Base-by-base conservation (phyloP, 768 basidiomycete genomes). In the Kwoniella newhampshirensis region DNA sequence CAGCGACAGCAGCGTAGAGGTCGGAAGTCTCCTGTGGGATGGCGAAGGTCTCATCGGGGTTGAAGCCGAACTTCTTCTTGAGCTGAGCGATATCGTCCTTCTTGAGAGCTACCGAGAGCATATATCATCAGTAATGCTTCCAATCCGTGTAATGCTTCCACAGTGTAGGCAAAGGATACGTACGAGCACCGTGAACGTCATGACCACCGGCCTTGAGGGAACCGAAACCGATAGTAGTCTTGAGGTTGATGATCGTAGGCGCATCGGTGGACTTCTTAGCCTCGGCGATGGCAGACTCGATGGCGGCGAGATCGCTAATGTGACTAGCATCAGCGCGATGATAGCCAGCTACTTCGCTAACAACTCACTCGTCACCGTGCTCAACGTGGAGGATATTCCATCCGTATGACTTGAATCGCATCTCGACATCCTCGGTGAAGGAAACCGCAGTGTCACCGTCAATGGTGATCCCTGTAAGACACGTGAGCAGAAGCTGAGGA, bases 181-280 rank as follows among this genome's bases (percentile, higher is more conserved):
- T 73, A 92, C 89, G 91, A 78, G 91, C 76, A 65, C 93, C 92
- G 77, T 97, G 93, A 60, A 96, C 90, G 66, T 89, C 89, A 71
- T 94, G 91, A 8, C 91, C 91, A 60, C 93, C 93, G 77, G 91
- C 87, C 73, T 85, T 83, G 80, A 88, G 89, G 30, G 93, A 96
- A 60, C 93, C 93, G 73, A 82, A 96, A 37, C 93, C 93, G 61
- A 97, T 97, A 42, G 87, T 96, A 51, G 93, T 96, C 69, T 81
- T 84, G 54, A 94, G 79, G 59, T 85, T 82, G 77, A 96, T 88
- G 65, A 97, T 81, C 35, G 91, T 89, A 25, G 93, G 93, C 80
- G 91, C 91, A 77, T 66, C 81, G 75, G 82, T 87, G 72, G 86
- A 86, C 75, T 81, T 79, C 68, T 86, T 85, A 52, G 87, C 91